These are phyloP conservation scores for Pestalotiopsis sp. DNA, from an alignment of 2,329 filamentous ascomycete genomes.

Conservation along the genomic window DNA sequence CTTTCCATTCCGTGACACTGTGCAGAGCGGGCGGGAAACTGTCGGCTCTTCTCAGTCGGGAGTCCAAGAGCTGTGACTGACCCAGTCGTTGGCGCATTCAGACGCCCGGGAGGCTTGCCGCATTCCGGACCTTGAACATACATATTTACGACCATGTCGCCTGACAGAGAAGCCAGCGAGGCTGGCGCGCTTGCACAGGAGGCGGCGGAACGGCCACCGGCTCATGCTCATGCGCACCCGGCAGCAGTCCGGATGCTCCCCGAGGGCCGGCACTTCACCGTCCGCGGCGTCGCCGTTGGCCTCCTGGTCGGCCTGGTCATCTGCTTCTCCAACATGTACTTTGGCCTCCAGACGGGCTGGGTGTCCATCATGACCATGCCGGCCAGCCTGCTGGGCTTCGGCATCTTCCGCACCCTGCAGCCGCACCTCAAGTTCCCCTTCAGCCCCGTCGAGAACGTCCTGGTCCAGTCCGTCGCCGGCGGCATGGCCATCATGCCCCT, in stretches of 20 bases:
- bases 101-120: neutral
- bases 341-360: constrained; percentile 85
- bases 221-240: neutral
- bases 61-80: neutral
- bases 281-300: constrained; percentile 79
- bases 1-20: neutral
- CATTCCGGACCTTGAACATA: neutral
- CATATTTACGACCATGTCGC: constrained; percentile 23
- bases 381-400: constrained; percentile 90
- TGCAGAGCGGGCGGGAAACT: neutral
- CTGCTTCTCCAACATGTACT: constrained; percentile 97
- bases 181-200: constrained; percentile 11
- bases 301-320: constrained; percentile 86
- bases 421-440: constrained; percentile 79
- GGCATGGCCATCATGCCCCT: constrained; percentile 96
- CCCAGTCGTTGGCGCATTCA: neutral
- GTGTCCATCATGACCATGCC: constrained; percentile 94
- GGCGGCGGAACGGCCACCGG: constrained; percentile 7
- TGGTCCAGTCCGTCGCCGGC: constrained; percentile 94
- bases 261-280: constrained; percentile 75
- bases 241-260: constrained; percentile 29
- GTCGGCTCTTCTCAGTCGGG: neutral
- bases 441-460: constrained; percentile 91
- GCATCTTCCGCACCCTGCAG: constrained; percentile 82
- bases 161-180: constrained; percentile 27